These are phyloP conservation scores for Aspergillus heteromorphus DNA, from an alignment of 495 filamentous ascomycete species.

Conservation along the genomic window DNA sequence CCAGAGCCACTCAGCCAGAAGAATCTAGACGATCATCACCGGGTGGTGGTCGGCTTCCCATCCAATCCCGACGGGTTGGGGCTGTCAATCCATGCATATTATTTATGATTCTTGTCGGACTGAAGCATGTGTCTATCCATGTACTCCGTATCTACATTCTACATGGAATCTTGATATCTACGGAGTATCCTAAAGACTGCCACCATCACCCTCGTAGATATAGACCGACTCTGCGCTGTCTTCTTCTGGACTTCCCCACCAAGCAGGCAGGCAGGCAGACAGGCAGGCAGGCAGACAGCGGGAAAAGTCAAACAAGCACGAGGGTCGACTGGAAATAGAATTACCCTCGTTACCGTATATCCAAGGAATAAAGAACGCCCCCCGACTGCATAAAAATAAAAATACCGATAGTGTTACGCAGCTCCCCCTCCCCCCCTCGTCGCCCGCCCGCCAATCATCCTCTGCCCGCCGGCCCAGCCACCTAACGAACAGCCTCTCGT, in stretches of 20 bases:
- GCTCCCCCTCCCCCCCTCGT: slow-evolving; percentile 2
- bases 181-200: no score
- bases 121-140: no score
- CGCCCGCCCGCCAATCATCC: slow-evolving; percentile 6
- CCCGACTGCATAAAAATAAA: slow-evolving; percentile 2
- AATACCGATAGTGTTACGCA: slow-evolving; percentile 9
- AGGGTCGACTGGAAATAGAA: not conserved
- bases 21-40: slow-evolving; percentile 7
- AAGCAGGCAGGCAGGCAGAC: no score
- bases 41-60: not conserved
- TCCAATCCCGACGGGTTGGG: no score
- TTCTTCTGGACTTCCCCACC: not conserved
- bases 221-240: not conserved
- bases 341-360: not conserved
- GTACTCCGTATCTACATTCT: no score
- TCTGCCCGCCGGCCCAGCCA: not conserved
- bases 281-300: not conserved
- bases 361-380: slow-evolving; percentile 2
- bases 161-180: no score
- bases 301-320: not conserved
- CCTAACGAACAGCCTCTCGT: not conserved
- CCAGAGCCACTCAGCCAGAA: slow-evolving; percentile 4
- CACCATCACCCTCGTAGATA: not conserved
- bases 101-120: no score
- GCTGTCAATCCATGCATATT: no score